Conservation (phyloP, 2,329 filamentous ascomycete species). For the Tolypocladium guangdongense region DNA sequence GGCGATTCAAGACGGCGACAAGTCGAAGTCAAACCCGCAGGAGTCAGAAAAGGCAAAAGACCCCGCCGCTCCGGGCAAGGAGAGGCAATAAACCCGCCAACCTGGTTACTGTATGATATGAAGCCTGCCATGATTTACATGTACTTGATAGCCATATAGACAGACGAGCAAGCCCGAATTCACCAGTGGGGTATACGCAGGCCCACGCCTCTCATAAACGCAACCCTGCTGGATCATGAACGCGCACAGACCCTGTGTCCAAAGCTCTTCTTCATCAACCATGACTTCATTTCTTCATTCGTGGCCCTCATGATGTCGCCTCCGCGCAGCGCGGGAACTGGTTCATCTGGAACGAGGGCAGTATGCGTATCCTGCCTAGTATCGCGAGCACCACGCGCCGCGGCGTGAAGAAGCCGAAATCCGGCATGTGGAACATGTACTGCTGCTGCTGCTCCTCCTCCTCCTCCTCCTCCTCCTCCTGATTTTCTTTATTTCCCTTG, state of each 20-base stretch:
- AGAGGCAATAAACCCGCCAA: constrained; percentile 1
- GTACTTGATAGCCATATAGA: not conserved
- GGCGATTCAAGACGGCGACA: not conserved
- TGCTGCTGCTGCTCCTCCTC: constrained; percentile 4
- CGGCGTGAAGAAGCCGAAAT: constrained; percentile 15
- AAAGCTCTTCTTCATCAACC: not conserved
- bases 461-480: constrained; percentile 1
- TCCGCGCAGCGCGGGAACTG: not conserved
- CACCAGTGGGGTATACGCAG: not conserved
- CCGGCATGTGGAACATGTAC: constrained; percentile 12
- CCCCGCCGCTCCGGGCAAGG: constrained; percentile 2
- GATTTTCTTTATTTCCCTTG: constrained; percentile 3
- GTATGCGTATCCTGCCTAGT: constrained; percentile 18
- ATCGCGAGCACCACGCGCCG: constrained; percentile 18
- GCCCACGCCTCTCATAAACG: not conserved
- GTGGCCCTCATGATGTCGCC: not conserved
- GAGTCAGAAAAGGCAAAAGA: not conserved
- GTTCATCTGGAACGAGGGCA: constrained; percentile 4
- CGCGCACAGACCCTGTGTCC: not conserved
- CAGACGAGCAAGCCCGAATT: not conserved
- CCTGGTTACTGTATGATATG: not conserved
- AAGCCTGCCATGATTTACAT: not conserved
- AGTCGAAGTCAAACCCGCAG: not conserved
- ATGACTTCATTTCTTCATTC: not conserved
- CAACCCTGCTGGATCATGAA: not conserved